Evolutionary conservation across 805 yeast genomes (phyloP), one percentile per base, ranked within the genome.

Genomic region (Saccharomycopsis amapae): DNA sequence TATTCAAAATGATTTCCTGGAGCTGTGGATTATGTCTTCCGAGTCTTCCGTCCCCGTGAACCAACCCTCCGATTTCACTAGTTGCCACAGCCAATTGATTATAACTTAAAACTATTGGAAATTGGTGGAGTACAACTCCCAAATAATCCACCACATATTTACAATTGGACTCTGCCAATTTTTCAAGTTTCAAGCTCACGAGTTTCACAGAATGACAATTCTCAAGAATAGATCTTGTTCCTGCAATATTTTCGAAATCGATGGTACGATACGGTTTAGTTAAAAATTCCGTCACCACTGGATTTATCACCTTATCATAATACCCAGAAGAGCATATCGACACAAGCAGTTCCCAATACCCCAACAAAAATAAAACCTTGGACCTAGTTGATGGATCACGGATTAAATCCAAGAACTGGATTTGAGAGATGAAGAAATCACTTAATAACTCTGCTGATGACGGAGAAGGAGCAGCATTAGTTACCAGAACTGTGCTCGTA

Each of bases 141-240:
- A 39, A n/a, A 25, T 50, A 50, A 15, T 26, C 37, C 19, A 48
- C n/a, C 18, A 44, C 13, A 15, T 39, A 19, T 12, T 20, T 15
- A n/a, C 44, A 26, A 37, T 46, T 46, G 31, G 15, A 17, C 15
- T 34, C 24, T 5, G 48, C 48, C 10, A 46, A 40, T 6, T 38
- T 36, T 20, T 50, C 50, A 10, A 46, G 20, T n/a, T 26, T 22
- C 43, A 50, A 47, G 23, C 51, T 38, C 4, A 18, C 32, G 20
- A 50, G 32, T 18, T 40, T 46, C 20, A 50, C 53, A 6, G 48
- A 39, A 26, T 50, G 53, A 15, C 45, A 40, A 18, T 32, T 39
- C 23, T 49, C 52, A 12, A 49, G 33, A 31, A 49, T 42, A 12
- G 44, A 20, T 25, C 50, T 24, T 22, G 51, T 48, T 1, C 38